Conservation (phyloP, 164 flowering plant genomes). For the Warburgia ugandensis region DNA sequence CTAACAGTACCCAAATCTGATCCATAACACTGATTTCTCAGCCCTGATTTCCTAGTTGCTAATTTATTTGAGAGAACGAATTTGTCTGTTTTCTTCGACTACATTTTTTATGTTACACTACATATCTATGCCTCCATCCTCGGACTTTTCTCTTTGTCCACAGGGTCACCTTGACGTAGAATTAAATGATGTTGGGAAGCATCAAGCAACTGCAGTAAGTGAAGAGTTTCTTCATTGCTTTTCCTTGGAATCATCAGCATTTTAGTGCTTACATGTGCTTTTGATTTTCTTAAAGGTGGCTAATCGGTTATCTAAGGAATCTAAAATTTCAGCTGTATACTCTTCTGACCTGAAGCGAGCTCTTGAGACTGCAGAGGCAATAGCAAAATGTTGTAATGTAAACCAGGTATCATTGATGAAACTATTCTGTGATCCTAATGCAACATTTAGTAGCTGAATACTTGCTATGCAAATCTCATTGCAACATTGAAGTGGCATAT, state of each 20-base stretch:
- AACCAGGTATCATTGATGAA: conserved; percentile 44
- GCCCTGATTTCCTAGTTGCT: background rate
- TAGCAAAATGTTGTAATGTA: conserved; percentile 57
- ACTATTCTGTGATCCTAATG: conserved; percentile 3
- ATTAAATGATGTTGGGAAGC: conserved; percentile 73
- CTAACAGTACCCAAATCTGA: too few species aligned
- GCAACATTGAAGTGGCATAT: too few species aligned
- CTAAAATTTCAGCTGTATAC: conserved; percentile 56
- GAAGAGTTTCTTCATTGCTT: background rate
- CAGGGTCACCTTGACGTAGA: conserved; percentile 91
- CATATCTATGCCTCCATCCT: background rate
- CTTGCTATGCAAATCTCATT: too few species aligned
- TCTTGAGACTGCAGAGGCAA: conserved; percentile 66
- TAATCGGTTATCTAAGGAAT: conserved; percentile 55
- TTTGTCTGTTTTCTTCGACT: background rate
- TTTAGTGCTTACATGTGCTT: background rate
- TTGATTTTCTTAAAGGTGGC: conserved; percentile 51
- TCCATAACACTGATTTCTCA: too few species aligned
- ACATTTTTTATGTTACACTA: background rate
- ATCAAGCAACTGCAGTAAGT: conserved; percentile 76
- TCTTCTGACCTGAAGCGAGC: conserved; percentile 93
- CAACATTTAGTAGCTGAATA: too few species aligned
- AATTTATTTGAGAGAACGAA: background rate
- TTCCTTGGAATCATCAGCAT: background rate
- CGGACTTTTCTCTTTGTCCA: conserved; percentile 3